A percentile compares a stretch with the other conserved stretches of the same genome.
Conservation (phyloP, 192 early-diverging fungal species). For the Coemansia sp. region DNA sequence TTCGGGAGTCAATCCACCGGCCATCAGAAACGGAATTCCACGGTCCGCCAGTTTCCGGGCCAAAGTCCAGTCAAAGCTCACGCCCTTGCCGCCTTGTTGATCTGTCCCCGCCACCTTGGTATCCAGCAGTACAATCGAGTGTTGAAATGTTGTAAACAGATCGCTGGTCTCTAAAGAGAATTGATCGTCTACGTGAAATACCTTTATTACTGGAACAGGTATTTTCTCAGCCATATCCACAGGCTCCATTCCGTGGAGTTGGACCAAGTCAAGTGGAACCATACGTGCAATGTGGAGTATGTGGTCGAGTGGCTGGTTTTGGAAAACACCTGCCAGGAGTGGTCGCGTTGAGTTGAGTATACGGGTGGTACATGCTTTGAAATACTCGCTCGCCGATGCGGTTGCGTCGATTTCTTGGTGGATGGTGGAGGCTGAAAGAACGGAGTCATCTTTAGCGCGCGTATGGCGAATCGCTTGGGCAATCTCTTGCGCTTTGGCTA, state of each 20-base stretch:
- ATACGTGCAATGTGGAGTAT: slow-evolving; percentile 64
- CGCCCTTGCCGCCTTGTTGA: slow-evolving; percentile 77
- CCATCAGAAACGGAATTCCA: slow-evolving; percentile 78
- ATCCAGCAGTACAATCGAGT: slow-evolving; percentile 58
- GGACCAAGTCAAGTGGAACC: slow-evolving; percentile 85
- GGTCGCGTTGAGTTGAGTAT: slow-evolving; percentile 53
- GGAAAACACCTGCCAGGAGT: slow-evolving; percentile 91
- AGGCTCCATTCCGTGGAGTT: slow-evolving; percentile 88
- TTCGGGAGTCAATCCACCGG: slow-evolving; percentile 82
- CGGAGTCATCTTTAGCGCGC: not conserved
- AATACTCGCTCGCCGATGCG: slow-evolving; percentile 21
- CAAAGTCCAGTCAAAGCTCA: slow-evolving; percentile 84
- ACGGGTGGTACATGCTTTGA: not conserved
- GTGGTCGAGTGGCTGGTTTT: slow-evolving; percentile 76
- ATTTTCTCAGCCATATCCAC: slow-evolving; percentile 64
- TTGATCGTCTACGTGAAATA: slow-evolving; percentile 76
- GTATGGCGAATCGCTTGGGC: slow-evolving; percentile 60
- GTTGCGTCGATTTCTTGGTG: not conserved
- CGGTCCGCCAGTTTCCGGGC: slow-evolving; percentile 57
- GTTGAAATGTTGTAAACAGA: slow-evolving; percentile 16
- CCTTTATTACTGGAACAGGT: slow-evolving; percentile 85
- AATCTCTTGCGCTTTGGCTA: slow-evolving; percentile 68
- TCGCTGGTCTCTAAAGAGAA: slow-evolving; percentile 27
- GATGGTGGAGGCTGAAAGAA: not conserved
- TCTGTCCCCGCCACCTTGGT: slow-evolving; percentile 58